Evolutionary conservation across 2,329 filamentous ascomycete species (phyloP).

Genomic region (Orbilia blumenaviensis): DNA sequence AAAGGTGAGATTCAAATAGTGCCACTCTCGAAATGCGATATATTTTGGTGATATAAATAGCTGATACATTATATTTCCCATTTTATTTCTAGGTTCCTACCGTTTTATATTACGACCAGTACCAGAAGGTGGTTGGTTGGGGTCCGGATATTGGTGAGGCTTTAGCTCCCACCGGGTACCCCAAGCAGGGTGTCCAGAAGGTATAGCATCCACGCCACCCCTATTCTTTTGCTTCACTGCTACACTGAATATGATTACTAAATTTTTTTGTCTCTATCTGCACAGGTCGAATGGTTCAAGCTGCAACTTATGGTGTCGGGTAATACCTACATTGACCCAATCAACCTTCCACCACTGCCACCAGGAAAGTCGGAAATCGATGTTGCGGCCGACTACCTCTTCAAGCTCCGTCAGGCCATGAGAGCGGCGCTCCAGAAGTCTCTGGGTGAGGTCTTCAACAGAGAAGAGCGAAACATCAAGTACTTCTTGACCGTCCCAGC

Average conservation of each 20-base stretch:
- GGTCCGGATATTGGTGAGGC: conserved; percentile 97
- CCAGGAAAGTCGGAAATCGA: conserved; percentile 99
- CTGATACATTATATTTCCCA: conserved; percentile 2
- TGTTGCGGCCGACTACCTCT: conserved; percentile 98
- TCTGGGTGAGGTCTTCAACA: conserved; percentile 94
- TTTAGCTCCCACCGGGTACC: conserved; percentile 93
- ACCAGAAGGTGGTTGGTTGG: conserved; percentile 99
- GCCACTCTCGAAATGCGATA: not conserved
- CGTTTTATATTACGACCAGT: conserved; percentile 99
- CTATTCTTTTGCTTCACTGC: not conserved
- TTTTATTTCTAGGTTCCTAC: conserved; percentile 79
- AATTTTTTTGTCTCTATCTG: not conserved
- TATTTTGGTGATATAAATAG: not conserved
- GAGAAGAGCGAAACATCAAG: conserved; percentile 96
- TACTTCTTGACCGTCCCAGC: conserved; percentile 99
- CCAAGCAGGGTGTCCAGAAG: conserved; percentile 97
- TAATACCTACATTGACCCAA: conserved; percentile 98
- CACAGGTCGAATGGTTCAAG: conserved; percentile 91
- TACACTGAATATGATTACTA: not conserved
- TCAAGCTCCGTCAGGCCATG: conserved; percentile 97
- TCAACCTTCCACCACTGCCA: conserved; percentile 95
- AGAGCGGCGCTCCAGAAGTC: conserved; percentile 94
- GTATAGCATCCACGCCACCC: conserved; percentile 60
- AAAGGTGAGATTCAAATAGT: conserved; percentile 72
- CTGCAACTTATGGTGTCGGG: conserved; percentile 97